These are phyloP conservation scores for Trametes villosa DNA, from an alignment of 768 basidiomycete genomes.

Conservation along the genomic window DNA sequence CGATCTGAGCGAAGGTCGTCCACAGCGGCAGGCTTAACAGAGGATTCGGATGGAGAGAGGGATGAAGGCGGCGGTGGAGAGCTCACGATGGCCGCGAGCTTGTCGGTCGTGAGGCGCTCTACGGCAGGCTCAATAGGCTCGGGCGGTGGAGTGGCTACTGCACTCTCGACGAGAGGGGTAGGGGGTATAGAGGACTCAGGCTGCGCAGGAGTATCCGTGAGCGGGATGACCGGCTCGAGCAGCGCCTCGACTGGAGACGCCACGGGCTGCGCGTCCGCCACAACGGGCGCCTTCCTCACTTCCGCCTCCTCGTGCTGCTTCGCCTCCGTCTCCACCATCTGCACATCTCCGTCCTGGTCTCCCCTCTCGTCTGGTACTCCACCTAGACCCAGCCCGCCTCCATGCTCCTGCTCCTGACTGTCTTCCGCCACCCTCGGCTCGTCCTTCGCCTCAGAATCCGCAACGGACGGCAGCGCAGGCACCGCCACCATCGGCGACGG, in stretches of 20 bases:
- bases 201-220: background rate
- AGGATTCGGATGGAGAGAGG: background rate
- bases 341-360: background rate
- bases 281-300: background rate
- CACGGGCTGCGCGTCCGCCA: too few relatives aligned
- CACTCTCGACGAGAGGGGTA: background rate
- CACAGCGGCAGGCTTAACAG: background rate
- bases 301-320: background rate
- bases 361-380: too few relatives aligned
- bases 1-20: too few relatives aligned
- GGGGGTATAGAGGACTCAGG: background rate
- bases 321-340: background rate
- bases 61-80: background rate
- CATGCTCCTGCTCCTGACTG: background rate
- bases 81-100: background rate
- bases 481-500: constrained; percentile 27
- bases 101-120: too few relatives aligned
- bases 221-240: background rate
- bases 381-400: background rate
- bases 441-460: background rate
- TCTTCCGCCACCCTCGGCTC: background rate
- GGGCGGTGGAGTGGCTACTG: background rate
- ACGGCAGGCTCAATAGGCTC: too few relatives aligned
- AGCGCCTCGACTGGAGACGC: background rate
- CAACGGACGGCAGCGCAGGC: background rate